Conservation (phyloP, 208 protist species). For the Crithidia sp. region DNA sequence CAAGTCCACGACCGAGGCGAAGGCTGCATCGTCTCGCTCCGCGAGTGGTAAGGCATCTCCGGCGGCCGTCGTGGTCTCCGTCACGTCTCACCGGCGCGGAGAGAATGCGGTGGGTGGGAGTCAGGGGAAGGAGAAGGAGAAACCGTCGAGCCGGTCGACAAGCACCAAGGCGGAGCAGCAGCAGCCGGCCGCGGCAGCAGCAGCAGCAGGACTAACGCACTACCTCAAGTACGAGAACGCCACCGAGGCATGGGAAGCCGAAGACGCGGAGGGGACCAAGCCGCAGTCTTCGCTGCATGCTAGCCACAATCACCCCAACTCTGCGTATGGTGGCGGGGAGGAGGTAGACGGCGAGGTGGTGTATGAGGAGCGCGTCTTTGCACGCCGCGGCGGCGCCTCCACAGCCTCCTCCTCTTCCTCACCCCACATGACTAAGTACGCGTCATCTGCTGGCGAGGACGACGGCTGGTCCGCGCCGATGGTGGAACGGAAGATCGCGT, state of each 20-base stretch:
- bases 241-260: constrained; percentile 11
- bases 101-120: background rate
- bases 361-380: constrained; percentile 16
- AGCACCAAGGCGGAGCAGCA: background rate
- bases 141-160: background rate
- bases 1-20: background rate
- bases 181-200: background rate
- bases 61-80: constrained; percentile 12
- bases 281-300: background rate
- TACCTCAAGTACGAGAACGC: constrained; percentile 31
- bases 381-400: background rate
- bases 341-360: constrained; percentile 21
- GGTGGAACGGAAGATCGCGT: constrained; percentile 71
- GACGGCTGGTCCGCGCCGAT: constrained; percentile 32
- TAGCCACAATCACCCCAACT: background rate
- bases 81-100: constrained; percentile 4
- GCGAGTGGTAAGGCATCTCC: background rate
- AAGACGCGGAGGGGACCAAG: background rate
- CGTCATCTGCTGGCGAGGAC: background rate
- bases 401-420: background rate
- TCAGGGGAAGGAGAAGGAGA: background rate
- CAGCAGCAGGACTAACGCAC: constrained; percentile 5
- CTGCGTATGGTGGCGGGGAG: background rate
- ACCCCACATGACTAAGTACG: constrained; percentile 27
- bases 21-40: background rate